Evolutionary conservation across 2,329 filamentous ascomycete genomes (phyloP).

Genomic region (Dactylella cylindrospora): DNA sequence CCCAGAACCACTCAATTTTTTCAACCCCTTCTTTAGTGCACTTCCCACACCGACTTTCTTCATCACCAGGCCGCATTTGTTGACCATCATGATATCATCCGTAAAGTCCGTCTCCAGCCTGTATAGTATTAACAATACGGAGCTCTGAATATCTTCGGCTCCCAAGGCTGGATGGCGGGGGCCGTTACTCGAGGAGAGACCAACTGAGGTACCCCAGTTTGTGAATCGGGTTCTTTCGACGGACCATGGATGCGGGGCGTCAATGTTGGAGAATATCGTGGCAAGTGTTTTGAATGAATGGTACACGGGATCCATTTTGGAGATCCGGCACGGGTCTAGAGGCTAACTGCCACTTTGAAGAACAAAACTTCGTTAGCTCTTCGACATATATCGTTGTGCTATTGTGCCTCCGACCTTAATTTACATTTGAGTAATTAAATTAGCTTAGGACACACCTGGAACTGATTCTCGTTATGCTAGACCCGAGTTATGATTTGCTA

Average conservation of each 20-base stretch:
- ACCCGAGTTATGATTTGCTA: no score
- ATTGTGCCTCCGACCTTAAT: no score
- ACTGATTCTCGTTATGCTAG: no score
- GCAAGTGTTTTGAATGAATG: slow-evolving; percentile 7
- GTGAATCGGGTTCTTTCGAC: background rate
- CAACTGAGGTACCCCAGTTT: background rate
- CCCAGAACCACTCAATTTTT: slow-evolving; percentile 16
- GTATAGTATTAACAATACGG: background rate
- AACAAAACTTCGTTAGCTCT: no score
- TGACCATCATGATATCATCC: background rate
- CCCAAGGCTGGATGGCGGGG: background rate
- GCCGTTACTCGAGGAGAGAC: background rate
- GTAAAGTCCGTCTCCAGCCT: slow-evolving; percentile 8
- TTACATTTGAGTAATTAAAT: no score
- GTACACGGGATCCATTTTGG: no score
- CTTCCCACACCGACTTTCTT: slow-evolving; percentile 9
- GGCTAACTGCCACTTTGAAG: no score
- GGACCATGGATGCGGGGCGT: slow-evolving; percentile 5
- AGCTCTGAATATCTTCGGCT: background rate
- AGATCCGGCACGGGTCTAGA: no score
- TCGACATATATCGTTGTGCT: no score
- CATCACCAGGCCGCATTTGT: slow-evolving; percentile 2
- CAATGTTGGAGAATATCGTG: slow-evolving; percentile 2
- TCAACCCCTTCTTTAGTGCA: slow-evolving; percentile 13
- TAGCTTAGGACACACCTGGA: no score